Conservation (phyloP, 1,284 basidiomycete species). For the Microbotryum violaceum region DNA sequence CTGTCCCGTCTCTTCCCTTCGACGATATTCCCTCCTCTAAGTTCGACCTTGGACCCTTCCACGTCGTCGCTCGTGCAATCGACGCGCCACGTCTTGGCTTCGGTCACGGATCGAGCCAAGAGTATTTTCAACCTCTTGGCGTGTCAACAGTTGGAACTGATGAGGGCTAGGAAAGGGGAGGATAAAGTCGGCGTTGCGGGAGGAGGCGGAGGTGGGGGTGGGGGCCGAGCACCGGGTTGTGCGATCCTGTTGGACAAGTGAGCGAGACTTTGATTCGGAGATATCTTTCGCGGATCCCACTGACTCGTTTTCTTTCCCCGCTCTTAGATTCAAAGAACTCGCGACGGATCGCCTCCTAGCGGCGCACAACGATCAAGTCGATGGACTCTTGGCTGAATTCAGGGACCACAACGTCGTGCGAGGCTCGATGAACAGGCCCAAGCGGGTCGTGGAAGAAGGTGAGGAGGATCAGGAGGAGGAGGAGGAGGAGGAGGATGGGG, state of each 20-base stretch:
- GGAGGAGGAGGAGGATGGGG: conserved; percentile 39
- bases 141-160: conserved; percentile 11
- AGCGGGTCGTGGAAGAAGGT: conserved; percentile 34
- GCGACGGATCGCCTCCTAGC: conserved; percentile 76
- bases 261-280: too few relatives aligned
- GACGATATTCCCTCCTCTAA: conserved; percentile 45
- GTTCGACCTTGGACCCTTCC: conserved; percentile 36
- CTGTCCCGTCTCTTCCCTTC: conserved; percentile 32
- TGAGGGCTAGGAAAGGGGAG: conserved; percentile 1
- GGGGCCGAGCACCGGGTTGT: conserved; percentile 13
- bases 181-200: conserved; percentile 11
- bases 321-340: conserved; percentile 32
- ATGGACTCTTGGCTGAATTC: conserved; percentile 76
- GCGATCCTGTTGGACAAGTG: conserved; percentile 23
- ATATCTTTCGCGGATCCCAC: not conserved
- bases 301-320: not conserved
- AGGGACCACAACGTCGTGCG: conserved; percentile 76
- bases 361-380: conserved; percentile 71
- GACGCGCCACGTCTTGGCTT: conserved; percentile 36
- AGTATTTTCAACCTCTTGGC: conserved; percentile 32
- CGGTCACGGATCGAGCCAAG: conserved; percentile 61
- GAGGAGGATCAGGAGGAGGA: conserved; percentile 40
- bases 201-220: not conserved
- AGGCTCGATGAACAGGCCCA: conserved; percentile 40
- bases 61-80: conserved; percentile 15